Percentiles rank a stretch among this genome's conserved stretches.
Evolutionary conservation across 1,284 basidiomycete species (phyloP).

Genomic region (Boletellus deceptivus): DNA sequence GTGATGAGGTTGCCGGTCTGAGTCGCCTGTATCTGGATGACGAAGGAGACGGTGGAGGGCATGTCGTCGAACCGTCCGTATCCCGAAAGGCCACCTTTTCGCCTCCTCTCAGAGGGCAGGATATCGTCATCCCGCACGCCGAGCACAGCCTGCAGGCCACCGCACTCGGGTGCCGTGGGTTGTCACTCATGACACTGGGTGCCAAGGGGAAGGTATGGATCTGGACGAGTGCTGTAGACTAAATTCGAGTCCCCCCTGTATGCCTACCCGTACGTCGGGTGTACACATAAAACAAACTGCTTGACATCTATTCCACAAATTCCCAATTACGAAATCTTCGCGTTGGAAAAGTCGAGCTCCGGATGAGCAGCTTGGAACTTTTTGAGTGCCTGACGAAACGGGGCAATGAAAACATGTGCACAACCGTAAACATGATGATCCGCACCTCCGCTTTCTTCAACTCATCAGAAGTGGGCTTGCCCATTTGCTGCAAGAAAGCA

Average conservation of each 20-base stretch:
- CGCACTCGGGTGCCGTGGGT: slow-evolving; percentile 43
- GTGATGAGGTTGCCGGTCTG: slow-evolving; percentile 16
- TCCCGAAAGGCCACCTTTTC: slow-evolving; percentile 17
- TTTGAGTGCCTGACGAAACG: slow-evolving; percentile 62
- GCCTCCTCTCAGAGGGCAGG: slow-evolving; percentile 17
- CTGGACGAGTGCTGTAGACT: slow-evolving; percentile 26
- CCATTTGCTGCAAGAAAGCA: slow-evolving; percentile 71
- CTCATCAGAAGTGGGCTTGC: slow-evolving; percentile 91
- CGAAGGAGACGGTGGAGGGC: slow-evolving; percentile 28
- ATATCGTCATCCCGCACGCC: slow-evolving; percentile 18
- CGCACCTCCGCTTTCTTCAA: slow-evolving; percentile 83
- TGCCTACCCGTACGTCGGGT: not conserved
- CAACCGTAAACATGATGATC: not conserved
- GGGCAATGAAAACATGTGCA: not conserved
- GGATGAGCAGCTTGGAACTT: slow-evolving; percentile 91
- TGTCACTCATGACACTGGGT: slow-evolving; percentile 36
- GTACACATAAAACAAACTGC: not conserved
- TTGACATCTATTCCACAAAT: not conserved
- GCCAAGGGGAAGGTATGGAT: slow-evolving; percentile 26
- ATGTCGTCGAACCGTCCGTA: not conserved
- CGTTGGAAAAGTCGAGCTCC: slow-evolving; percentile 94
- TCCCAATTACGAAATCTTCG: slow-evolving; percentile 67
- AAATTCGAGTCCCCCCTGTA: slow-evolving; percentile 1
- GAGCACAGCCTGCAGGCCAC: slow-evolving; percentile 33
- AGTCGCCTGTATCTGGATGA: slow-evolving; percentile 28